phyloP scores from a whole-genome alignment of 805 yeast genomes.

The Ascoidea tarda region DNA sequence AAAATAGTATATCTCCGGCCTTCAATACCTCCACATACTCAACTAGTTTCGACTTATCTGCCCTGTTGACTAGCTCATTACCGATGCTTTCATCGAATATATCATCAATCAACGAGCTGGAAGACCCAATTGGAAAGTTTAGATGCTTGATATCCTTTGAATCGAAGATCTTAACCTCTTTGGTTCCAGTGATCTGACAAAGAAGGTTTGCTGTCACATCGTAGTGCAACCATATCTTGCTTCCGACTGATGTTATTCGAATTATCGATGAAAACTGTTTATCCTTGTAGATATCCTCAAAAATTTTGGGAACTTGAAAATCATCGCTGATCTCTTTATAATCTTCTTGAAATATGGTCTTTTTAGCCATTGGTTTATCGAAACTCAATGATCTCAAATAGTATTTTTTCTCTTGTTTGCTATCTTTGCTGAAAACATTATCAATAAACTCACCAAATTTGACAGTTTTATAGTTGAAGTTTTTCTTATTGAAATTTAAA shows the following conservation, averaged over 20 bases:
- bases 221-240: slow-evolving; percentile 22
- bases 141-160: slow-evolving; percentile 18
- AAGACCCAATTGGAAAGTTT: slow-evolving; percentile 17
- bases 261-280: slow-evolving; percentile 20
- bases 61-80: slow-evolving; percentile 4
- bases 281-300: slow-evolving; percentile 10
- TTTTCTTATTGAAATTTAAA: slow-evolving; percentile 19
- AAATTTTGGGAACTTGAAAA: slow-evolving; percentile 15
- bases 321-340: slow-evolving; percentile 18
- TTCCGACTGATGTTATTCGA: slow-evolving; percentile 18
- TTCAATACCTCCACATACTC: slow-evolving; percentile 18
- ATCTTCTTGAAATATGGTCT: slow-evolving; percentile 16
- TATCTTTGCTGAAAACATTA: slow-evolving; percentile 8
- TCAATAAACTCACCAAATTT: slow-evolving; percentile 16
- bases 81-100: slow-evolving; percentile 11
- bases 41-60: slow-evolving; percentile 7
- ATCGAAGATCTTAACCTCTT: slow-evolving; percentile 19
- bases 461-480: slow-evolving; percentile 17
- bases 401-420: slow-evolving; percentile 1
- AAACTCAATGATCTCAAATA: slow-evolving; percentile 18
- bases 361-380: slow-evolving; percentile 16
- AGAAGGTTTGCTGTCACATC: slow-evolving; percentile 23
- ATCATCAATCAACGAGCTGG: slow-evolving; percentile 19
- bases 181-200: slow-evolving; percentile 20
- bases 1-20: slow-evolving; percentile 22